phyloP scores from a whole-genome alignment of 768 basidiomycete genomes.

The Kockovaella imperatae region DNA sequence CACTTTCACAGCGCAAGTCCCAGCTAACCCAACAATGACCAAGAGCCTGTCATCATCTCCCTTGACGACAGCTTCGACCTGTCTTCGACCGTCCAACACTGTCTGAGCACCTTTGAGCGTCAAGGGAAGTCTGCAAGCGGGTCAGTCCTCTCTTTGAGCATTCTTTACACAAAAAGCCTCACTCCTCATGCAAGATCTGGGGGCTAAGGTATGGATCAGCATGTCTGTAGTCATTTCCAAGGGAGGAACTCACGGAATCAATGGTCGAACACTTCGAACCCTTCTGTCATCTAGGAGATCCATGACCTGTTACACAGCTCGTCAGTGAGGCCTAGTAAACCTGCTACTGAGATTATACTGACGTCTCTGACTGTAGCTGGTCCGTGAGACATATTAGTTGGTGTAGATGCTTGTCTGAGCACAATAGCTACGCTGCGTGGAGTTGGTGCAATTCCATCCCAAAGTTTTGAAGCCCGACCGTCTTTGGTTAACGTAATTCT shows the following conservation, averaged over 20 bases:
- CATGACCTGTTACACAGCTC: constrained; percentile 31
- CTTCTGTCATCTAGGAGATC: constrained; percentile 75
- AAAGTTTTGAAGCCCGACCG: too few relatives aligned
- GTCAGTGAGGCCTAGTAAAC: not conserved
- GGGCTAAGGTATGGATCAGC: constrained; percentile 47
- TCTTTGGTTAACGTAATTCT: too few relatives aligned
- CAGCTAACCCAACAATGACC: constrained; percentile 74
- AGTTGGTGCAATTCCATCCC: not conserved
- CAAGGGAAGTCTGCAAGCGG: constrained; percentile 41
- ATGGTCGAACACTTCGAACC: constrained; percentile 74
- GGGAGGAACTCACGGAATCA: constrained; percentile 59
- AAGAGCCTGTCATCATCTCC: constrained; percentile 87
- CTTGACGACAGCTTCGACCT: constrained; percentile 67
- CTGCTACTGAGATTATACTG: constrained; percentile 3
- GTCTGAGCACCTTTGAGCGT: constrained; percentile 70
- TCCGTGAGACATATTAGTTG: not conserved
- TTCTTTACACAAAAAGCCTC: constrained; percentile 1
- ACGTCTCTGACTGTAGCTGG: constrained; percentile 10
- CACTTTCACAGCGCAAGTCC: constrained; percentile 1
- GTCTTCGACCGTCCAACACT: constrained; percentile 72
- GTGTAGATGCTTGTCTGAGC: not conserved
- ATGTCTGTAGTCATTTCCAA: not conserved
- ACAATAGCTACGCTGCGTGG: not conserved
- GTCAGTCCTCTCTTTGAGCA: not conserved
- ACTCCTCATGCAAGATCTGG: constrained; percentile 87